Base-by-base conservation (phyloP, 768 basidiomycete genomes). In the Boletellus sp. region DNA sequence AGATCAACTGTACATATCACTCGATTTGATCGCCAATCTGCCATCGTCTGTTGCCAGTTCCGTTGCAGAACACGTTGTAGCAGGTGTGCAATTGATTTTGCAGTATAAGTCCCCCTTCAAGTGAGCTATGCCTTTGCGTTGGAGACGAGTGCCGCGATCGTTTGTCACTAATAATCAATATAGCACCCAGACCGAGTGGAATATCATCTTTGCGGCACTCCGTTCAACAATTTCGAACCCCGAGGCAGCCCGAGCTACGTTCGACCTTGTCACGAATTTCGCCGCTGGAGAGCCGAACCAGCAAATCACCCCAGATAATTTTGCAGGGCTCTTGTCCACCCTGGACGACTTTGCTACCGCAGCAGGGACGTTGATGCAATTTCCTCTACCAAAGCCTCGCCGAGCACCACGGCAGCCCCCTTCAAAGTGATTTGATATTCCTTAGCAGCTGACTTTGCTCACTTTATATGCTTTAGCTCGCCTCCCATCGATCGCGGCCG, bases 171-270 rank as follows among this genome's bases (percentile, higher is more conserved):
- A 65, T 6, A 20, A 31, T 42, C 20, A 31, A 48, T 54, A 0
- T 47, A 92, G 85, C 48, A 94, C 93, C 1, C 85, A 88, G 56
- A 97, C 95, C 1, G 95, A 98, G 65, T 99, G 95, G 95, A 93
- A 90, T 53, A 73, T 98, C 35, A 79, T 94, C 19, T 90, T 94
- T 60, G 88, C 90, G 1, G 74, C 97, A 24, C 78, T 98, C 55
- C 83, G 90, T 42, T 86, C 85, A 1, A 94, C 93, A 0, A 79
- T 94, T 36, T 75, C 84, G 12, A 88, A 96, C 62, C 81, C 90
- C 10, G 90, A 92, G 67, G 94, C 94, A 6, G 84, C 91, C 22
- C 85, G 89, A 33, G 72, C 84, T 45, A 87, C 95, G 2, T 90
- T 97, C 62, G 84, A 84, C 17, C 77, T 96, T 17, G 72, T 95